phyloP scores from a whole-genome alignment of 495 filamentous ascomycete genomes.

The Physcia stellaris region DNA sequence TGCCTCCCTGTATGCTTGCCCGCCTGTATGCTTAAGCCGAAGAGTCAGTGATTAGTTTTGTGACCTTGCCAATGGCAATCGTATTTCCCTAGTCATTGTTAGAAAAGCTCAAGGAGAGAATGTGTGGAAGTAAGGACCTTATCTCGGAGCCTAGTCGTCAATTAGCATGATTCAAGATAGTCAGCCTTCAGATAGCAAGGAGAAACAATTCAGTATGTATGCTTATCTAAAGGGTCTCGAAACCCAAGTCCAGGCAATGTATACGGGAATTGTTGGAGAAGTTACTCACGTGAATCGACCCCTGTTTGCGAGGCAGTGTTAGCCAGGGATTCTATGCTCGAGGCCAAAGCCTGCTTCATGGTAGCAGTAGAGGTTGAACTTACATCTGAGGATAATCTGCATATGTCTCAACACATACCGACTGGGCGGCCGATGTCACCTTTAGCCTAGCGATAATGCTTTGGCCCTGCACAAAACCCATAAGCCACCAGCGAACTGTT shows the following conservation, averaged over 20 bases:
- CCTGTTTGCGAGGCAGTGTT: too few relatives aligned
- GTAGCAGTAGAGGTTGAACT: too few relatives aligned
- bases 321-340: too few relatives aligned
- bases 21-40: slow-evolving; percentile 1
- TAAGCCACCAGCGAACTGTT: too few relatives aligned
- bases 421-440: slow-evolving; percentile 67
- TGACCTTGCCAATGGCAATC: slow-evolving; percentile 93
- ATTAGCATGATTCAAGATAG: slow-evolving; percentile 8
- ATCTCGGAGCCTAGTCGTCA: not conserved
- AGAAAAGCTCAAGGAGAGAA: not conserved
- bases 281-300: too few relatives aligned
- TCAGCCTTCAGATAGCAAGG: not conserved
- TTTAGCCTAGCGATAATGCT: slow-evolving; percentile 88
- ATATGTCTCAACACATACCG: slow-evolving; percentile 84
- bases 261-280: too few relatives aligned
- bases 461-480: too few relatives aligned
- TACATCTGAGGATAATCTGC: slow-evolving; percentile 90
- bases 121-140: slow-evolving; percentile 11
- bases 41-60: slow-evolving; percentile 50
- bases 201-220: not conserved
- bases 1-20: too few relatives aligned
- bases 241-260: slow-evolving; percentile 96
- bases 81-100: slow-evolving; percentile 61
- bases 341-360: too few relatives aligned
- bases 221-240: slow-evolving; percentile 63